Evolutionary conservation across 306 rosid genomes (phyloP).

Genomic region (Vigna radiata): DNA sequence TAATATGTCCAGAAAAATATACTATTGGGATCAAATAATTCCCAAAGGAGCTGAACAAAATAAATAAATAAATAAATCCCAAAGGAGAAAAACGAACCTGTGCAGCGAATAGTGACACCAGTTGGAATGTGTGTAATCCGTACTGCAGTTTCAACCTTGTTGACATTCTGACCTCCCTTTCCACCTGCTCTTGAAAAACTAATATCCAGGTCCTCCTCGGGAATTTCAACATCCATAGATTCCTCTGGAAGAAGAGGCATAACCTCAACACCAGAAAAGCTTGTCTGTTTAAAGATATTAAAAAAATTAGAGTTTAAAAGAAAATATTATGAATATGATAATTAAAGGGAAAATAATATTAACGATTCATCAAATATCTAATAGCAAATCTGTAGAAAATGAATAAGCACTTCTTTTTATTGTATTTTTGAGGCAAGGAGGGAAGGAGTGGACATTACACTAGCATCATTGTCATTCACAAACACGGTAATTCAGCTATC

Average conservation of each 20-base stretch:
- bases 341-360: conserved; percentile 9
- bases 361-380: not conserved
- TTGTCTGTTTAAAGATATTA: conserved; percentile 66
- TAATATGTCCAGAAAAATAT: not conserved
- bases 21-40: not conserved
- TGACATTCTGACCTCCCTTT: conserved; percentile 97
- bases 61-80: not conserved
- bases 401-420: not conserved
- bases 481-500: not conserved
- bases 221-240: conserved; percentile 81
- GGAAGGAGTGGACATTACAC: not conserved
- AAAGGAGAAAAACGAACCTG: conserved; percentile 61
- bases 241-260: conserved; percentile 98
- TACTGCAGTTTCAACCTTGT: conserved; percentile 97
- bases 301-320: conserved; percentile 12
- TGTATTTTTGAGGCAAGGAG: not conserved
- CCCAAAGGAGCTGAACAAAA: conserved; percentile 11
- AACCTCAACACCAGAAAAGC: conserved; percentile 95
- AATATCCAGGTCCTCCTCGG: conserved; percentile 93
- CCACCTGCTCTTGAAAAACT: conserved; percentile 96
- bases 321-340: conserved; percentile 1
- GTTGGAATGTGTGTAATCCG: conserved; percentile 99
- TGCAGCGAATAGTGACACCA: conserved; percentile 92
- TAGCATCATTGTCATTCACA: conserved; percentile 11
- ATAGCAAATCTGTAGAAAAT: not conserved